Percentiles rank a stretch among this genome's conserved stretches.
Evolutionary conservation across 345 rosid species (phyloP).

Genomic region (Citrus hindsii): DNA sequence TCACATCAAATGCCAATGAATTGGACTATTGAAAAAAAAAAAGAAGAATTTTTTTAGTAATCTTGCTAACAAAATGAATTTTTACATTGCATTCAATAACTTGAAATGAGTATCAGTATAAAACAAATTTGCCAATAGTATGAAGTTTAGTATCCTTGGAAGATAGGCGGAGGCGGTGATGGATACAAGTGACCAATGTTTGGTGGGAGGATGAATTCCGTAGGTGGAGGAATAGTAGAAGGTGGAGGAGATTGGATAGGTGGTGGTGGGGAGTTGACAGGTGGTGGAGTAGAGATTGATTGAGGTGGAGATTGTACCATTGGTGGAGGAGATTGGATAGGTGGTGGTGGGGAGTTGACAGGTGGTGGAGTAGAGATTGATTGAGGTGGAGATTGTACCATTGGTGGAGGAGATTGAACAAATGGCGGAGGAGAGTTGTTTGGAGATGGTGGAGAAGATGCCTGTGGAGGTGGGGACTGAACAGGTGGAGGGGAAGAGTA

Average conservation of each 20-base stretch:
- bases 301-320: slow-evolving; percentile 24
- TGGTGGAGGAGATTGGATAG: slow-evolving; percentile 16
- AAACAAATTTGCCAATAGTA: background rate
- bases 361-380: slow-evolving; percentile 24
- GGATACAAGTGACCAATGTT: slow-evolving; percentile 55
- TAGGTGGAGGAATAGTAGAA: slow-evolving; percentile 21
- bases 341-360: background rate
- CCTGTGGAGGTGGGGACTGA: slow-evolving; percentile 24
- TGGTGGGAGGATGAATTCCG: slow-evolving; percentile 48
- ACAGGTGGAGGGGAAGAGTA: slow-evolving; percentile 18
- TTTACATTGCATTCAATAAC: background rate
- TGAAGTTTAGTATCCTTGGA: slow-evolving; percentile 57
- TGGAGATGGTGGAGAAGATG: slow-evolving; percentile 18
- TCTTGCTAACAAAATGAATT: background rate
- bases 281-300: slow-evolving; percentile 23
- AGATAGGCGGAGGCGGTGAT: slow-evolving; percentile 82
- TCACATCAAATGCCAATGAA: background rate
- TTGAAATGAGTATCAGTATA: too few species aligned
- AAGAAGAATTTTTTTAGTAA: too few species aligned
- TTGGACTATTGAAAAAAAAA: background rate
- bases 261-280: slow-evolving; percentile 6
- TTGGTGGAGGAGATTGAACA: slow-evolving; percentile 15
- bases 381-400: slow-evolving; percentile 21
- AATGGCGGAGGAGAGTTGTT: slow-evolving; percentile 20
- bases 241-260: slow-evolving; percentile 4